A percentile compares a stretch with the other conserved stretches of the same genome.
phyloP scores from a whole-genome alignment of 495 filamentous ascomycete species.

The Usnea hakonensis region DNA sequence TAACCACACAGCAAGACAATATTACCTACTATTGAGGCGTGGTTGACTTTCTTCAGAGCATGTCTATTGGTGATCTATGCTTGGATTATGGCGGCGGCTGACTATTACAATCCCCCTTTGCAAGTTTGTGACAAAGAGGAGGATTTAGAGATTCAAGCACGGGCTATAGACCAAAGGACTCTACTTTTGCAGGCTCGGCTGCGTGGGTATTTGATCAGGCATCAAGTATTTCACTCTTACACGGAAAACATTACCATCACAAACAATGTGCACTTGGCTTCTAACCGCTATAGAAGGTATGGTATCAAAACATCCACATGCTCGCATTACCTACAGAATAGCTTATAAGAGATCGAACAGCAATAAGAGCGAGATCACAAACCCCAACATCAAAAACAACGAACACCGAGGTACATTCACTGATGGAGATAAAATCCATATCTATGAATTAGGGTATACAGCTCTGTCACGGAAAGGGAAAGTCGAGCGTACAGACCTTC shows the following conservation, averaged over 20 bases:
- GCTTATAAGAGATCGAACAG: neutral
- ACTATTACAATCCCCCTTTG: neutral
- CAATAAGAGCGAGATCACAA: neutral
- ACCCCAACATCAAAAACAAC: neutral
- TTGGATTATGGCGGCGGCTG: neutral
- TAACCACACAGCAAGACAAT: no score
- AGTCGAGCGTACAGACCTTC: neutral
- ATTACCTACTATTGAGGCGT: no score
- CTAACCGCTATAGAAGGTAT: neutral
- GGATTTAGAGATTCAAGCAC: neutral
- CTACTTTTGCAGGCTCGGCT: slow-evolving; percentile 2
- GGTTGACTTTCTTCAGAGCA: no score
- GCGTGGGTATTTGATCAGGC: slow-evolving; percentile 1
- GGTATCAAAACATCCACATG: neutral
- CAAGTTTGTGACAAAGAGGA: neutral
- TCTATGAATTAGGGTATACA: neutral
- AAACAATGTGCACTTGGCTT: neutral
- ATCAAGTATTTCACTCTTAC: neutral
- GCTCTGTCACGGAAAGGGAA: neutral
- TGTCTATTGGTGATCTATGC: neutral
- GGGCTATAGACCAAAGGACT: neutral
- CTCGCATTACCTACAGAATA: neutral
- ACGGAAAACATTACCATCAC: neutral
- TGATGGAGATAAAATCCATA: neutral
- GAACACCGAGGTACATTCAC: neutral